These are phyloP conservation scores for Gastrolobium bilobum DNA, from an alignment of 306 rosid genomes.

Conservation along the genomic window DNA sequence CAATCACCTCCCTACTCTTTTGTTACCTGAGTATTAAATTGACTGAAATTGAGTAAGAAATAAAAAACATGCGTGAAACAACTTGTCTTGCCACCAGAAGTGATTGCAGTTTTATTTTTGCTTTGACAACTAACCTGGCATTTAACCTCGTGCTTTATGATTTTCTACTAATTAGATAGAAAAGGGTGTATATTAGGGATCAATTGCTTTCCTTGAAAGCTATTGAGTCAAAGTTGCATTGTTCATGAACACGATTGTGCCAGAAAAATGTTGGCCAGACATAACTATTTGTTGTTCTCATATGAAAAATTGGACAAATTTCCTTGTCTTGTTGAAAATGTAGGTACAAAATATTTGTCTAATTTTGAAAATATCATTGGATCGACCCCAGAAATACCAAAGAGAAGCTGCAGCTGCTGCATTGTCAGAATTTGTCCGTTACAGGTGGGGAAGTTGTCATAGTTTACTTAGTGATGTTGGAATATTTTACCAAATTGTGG, in stretches of 20 bases:
- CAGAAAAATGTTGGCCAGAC: slow-evolving; percentile 18
- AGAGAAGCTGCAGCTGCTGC: slow-evolving; percentile 98
- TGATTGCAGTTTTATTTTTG: slow-evolving; percentile 22
- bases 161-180: not conserved
- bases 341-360: slow-evolving; percentile 87
- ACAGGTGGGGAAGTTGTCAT: slow-evolving; percentile 66
- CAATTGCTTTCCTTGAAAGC: slow-evolving; percentile 27
- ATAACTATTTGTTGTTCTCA: slow-evolving; percentile 30
- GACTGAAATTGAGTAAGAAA: slow-evolving; percentile 18
- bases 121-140: slow-evolving; percentile 7
- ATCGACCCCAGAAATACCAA: slow-evolving; percentile 82
- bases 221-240: slow-evolving; percentile 20
- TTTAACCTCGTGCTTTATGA: slow-evolving; percentile 35
- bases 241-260: slow-evolving; percentile 24
- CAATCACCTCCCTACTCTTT: not conserved
- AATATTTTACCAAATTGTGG: slow-evolving; percentile 18
- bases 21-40: slow-evolving; percentile 19
- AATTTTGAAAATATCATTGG: slow-evolving; percentile 76
- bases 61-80: slow-evolving; percentile 27
- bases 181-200: slow-evolving; percentile 27
- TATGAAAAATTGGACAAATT: slow-evolving; percentile 30
- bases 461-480: slow-evolving; percentile 3
- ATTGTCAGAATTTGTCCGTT: slow-evolving; percentile 90
- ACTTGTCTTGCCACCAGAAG: slow-evolving; percentile 10
- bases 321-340: slow-evolving; percentile 42